Percentiles rank a stretch among this genome's conserved stretches.
These are phyloP conservation scores for Megacollybia marginata DNA, from an alignment of 768 basidiomycete genomes.

Conservation along the genomic window DNA sequence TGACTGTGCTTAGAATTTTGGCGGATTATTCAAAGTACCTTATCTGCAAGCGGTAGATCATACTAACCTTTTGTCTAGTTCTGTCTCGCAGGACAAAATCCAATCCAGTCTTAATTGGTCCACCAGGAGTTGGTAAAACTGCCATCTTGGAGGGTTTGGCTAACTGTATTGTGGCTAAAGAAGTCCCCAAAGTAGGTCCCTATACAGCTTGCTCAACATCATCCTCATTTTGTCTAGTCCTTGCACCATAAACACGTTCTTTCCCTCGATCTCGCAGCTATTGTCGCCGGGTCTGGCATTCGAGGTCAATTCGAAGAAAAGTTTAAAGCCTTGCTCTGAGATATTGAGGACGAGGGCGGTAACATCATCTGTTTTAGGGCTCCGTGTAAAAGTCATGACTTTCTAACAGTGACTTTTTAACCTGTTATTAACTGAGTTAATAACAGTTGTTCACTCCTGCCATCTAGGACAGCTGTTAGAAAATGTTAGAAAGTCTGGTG, in stretches of 20 bases:
- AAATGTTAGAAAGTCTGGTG: too few relatives aligned
- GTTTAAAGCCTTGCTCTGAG: slow-evolving; percentile 82
- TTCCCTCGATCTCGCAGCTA: slow-evolving; percentile 73
- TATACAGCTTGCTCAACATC: not conserved
- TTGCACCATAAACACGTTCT: slow-evolving; percentile 84
- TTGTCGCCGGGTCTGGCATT: slow-evolving; percentile 87
- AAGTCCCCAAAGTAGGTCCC: slow-evolving; percentile 75
- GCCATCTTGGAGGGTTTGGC: slow-evolving; percentile 89
- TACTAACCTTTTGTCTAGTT: slow-evolving; percentile 32
- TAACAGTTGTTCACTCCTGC: too few relatives aligned
- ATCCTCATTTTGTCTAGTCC: slow-evolving; percentile 38
- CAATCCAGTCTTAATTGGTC: slow-evolving; percentile 84
- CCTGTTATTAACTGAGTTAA: too few relatives aligned
- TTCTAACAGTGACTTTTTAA: too few relatives aligned
- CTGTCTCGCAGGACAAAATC: slow-evolving; percentile 86
- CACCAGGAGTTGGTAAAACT: slow-evolving; percentile 90
- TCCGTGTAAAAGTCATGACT: too few relatives aligned
- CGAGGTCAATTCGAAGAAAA: slow-evolving; percentile 92
- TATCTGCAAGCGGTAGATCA: not conserved
- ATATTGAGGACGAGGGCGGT: slow-evolving; percentile 81
- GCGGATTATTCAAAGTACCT: slow-evolving; percentile 77
- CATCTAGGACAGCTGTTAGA: too few relatives aligned
- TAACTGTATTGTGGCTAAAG: slow-evolving; percentile 76
- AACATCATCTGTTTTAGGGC: slow-evolving; percentile 85
- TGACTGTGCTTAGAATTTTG: slow-evolving; percentile 55